phyloP scores from a whole-genome alignment of 2,329 filamentous ascomycete species.

The Aspergillus intermedius region DNA sequence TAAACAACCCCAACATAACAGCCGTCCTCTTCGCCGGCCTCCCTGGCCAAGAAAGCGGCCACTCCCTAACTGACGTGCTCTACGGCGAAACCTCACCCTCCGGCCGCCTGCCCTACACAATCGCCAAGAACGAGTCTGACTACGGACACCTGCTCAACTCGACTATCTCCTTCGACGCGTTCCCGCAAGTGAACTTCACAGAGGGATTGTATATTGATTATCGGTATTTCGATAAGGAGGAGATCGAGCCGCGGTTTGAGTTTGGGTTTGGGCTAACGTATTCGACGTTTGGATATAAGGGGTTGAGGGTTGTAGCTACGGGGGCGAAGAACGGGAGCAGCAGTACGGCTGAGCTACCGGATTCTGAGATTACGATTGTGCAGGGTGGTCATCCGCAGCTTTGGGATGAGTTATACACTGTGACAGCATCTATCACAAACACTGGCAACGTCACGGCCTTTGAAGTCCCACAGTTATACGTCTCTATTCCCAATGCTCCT shows the following conservation, averaged over 20 bases:
- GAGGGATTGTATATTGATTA: constrained; percentile 17
- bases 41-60: constrained; percentile 78
- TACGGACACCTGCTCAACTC: constrained; percentile 39
- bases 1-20: constrained; percentile 66
- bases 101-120: constrained; percentile 74
- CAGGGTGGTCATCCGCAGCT: constrained; percentile 34
- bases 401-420: constrained; percentile 15
- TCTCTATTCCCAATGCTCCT: constrained; percentile 31
- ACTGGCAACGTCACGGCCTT: constrained; percentile 62
- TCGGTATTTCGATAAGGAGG: constrained; percentile 17
- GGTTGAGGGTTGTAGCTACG: constrained; percentile 58
- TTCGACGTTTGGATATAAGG: constrained; percentile 60
- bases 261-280: constrained; percentile 62
- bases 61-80: constrained; percentile 70
- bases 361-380: constrained; percentile 25
- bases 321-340: constrained; percentile 17
- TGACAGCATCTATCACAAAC: constrained; percentile 63
- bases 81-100: constrained; percentile 74
- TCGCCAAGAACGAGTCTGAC: constrained; percentile 61
- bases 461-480: constrained; percentile 58
- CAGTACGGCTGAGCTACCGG: constrained; percentile 37
- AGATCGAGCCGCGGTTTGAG: constrained; percentile 13
- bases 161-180: constrained; percentile 5
- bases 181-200: constrained; percentile 10
- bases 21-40: constrained; percentile 79